Evolutionary conservation across 495 filamentous ascomycete genomes (phyloP).

Genomic region (Physcia stellaris): DNA sequence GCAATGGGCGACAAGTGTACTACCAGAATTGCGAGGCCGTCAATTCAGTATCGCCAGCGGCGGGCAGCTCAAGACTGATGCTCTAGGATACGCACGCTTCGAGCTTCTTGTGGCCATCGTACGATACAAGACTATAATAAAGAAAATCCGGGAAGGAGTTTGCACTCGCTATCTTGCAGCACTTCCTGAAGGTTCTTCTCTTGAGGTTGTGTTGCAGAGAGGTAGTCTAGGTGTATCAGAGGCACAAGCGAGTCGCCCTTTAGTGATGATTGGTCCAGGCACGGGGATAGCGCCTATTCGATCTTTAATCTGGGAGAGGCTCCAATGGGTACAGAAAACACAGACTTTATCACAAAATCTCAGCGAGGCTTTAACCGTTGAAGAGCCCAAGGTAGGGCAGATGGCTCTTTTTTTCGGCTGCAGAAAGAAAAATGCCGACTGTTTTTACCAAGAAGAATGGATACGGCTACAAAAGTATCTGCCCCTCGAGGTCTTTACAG

Average conservation of each 20-base stretch:
- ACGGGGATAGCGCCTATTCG: conserved; percentile 87
- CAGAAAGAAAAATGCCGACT: conserved; percentile 60
- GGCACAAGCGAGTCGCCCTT: conserved; percentile 35
- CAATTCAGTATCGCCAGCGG: conserved; percentile 85
- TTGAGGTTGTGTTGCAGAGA: conserved; percentile 44
- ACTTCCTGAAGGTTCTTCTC: conserved; percentile 39
- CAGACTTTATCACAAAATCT: conserved; percentile 19
- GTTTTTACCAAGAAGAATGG: conserved; percentile 73
- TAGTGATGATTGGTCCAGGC: conserved; percentile 74
- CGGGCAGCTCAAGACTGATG: conserved; percentile 32
- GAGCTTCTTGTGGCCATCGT: conserved; percentile 84
- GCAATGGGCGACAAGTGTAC: conserved; percentile 49
- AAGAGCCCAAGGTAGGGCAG: conserved; percentile 12
- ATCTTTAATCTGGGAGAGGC: conserved; percentile 59
- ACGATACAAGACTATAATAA: conserved; percentile 80
- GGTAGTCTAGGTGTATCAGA: conserved; percentile 37
- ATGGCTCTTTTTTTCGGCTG: conserved; percentile 64
- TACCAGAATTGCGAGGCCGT: conserved; percentile 63
- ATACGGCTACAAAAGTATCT: conserved; percentile 14
- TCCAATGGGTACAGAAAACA: conserved; percentile 14
- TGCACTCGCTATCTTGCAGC: conserved; percentile 74
- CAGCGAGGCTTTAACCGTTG: conserved; percentile 18
- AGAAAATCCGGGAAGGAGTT: conserved; percentile 71
- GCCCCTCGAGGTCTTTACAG: conserved; percentile 47
- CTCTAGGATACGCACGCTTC: conserved; percentile 34